Evolutionary conservation across 2,329 filamentous ascomycete species (phyloP).

Genomic region (Xylaria polymorpha): DNA sequence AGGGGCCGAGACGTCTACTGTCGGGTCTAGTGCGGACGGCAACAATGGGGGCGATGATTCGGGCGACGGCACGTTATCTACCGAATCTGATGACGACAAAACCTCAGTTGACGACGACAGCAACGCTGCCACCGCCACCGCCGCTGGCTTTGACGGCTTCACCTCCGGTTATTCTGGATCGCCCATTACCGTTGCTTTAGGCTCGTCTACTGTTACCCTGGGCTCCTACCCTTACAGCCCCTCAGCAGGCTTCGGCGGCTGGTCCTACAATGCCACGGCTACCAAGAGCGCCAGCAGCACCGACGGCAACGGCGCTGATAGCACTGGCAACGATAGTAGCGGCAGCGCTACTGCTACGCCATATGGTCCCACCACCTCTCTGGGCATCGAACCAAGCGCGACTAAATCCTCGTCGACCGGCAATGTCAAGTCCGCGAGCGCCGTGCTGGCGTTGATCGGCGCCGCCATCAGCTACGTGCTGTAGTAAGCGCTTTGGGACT

Average conservation of each 20-base stretch:
- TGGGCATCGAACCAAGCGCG: constrained; percentile 32
- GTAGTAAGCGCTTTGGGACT: constrained; percentile 26
- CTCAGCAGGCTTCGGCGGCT: constrained; percentile 37
- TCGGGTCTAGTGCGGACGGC: constrained; percentile 25
- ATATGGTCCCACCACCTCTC: constrained; percentile 41
- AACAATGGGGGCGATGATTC: constrained; percentile 7
- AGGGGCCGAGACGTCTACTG: constrained; percentile 29
- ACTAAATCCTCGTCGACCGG: constrained; percentile 34
- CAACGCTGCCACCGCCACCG: too few species aligned
- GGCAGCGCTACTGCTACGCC: constrained; percentile 34
- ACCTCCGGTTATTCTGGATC: constrained; percentile 31
- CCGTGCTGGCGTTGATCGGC: constrained; percentile 40
- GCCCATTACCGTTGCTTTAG: constrained; percentile 32
- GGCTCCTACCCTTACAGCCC: constrained; percentile 19
- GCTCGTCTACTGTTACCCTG: constrained; percentile 30
- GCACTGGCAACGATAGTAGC: background rate
- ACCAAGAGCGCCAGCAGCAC: constrained; percentile 29
- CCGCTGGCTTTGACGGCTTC: constrained; percentile 6
- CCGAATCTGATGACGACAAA: constrained; percentile 13
- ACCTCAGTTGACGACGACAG: background rate
- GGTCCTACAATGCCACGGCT: constrained; percentile 35
- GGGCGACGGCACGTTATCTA: background rate
- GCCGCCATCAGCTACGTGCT: constrained; percentile 39
- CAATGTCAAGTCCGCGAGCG: constrained; percentile 33
- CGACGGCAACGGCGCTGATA: background rate